Base-by-base conservation (phyloP, 2,329 filamentous ascomycete species). In the Microcyclosporella mali region DNA sequence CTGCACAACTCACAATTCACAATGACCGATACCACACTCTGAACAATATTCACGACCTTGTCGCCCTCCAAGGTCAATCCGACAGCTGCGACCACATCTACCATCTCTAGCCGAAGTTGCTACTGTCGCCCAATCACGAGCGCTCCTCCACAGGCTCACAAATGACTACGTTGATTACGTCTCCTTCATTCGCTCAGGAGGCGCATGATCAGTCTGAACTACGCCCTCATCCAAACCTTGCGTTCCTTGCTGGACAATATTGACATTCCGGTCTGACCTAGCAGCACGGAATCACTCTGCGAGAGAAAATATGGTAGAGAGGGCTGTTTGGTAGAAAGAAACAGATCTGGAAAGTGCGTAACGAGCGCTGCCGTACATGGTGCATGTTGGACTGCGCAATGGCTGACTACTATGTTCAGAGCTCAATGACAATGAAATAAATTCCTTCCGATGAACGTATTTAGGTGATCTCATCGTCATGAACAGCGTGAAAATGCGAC, bases 161-260 rank as follows among this genome's bases (percentile, higher is more conserved):
- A 37, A 15, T 32, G 47, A 57, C 47, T 38, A 34, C 39, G 58
- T 61, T 61, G 58, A 56, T 59, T 51, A 58, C 53, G 50, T 51
- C 51, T 55, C 50, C 52, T 55, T 58, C 55, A 56, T 49, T 58
- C 56, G 8, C 42, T 56, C 48, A 56, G 50, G 49, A 53, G 53
- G 37, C 52, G 55, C 57, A 39, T 7, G 55, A 58, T 58, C 56
- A 60, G 57, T 57, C 56, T 45, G 40, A 50, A 49, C 19, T 37
- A 37, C 17, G 43, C n/a, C 34, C 33, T 43, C 28, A 6, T 28
- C 31, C 19, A 18, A 30, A 12, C 29, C 21, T 14, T 14, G n/a
- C 17, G n/a, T 39, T 18, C 11, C 35, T 31, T 38, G 29, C 31
- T 33, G 11, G 14, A 33, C 18, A 28, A 40, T n/a, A 28, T 28